Evolutionary conservation across 2,329 filamentous ascomycete genomes (phyloP), one percentile per base, ranked within the genome.

Genomic region (Cercospora sp.): DNA sequence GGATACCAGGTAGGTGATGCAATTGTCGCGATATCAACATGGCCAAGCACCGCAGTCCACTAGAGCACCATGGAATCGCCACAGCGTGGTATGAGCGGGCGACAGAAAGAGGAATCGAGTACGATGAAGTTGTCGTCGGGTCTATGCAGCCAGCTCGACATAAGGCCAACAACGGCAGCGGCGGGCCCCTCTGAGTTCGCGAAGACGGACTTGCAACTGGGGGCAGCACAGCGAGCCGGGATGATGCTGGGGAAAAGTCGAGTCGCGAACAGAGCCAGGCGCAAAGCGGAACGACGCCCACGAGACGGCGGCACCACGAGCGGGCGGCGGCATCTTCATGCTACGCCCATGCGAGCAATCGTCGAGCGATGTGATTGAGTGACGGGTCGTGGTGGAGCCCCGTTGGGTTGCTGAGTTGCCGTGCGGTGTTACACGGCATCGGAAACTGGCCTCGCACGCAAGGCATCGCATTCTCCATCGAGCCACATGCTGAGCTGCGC

Each of bases 371-470:
- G 45, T 62, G 48, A 60, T 36, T 33, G 60, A 42, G 65, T 64
- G 65, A 67, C 60, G 36, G 55, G 36, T 13, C 40, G 45, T 45
- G 31, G 62, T 60, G 36, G 48, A 33, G 51, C 36, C 30, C 5
- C 23, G 20, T 53, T 53, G 48, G 48, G 20, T 28, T 28, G 48
- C 48, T 28, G 48, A 53, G 48, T 16, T 63, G 65, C 51, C 31
- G 65, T 64, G 60, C 53, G 57, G 58, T 40, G 66, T 68, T 48
- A 61, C 66, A 68, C 66, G 30, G 36, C 66, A 33, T 64, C 61
- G 55, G 55, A 57, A 60, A 48, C 40, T 64, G 64, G 60, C 60
- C 63, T 67, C 60, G 18, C 61, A 66, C 60, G 65, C 65, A 67
- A 67, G 65, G 61, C 42, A 55, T 40, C 13, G 57, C 23, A 23